phyloP scores from a whole-genome alignment of 2,329 filamentous ascomycete genomes.

The Coniochaeta sp. region DNA sequence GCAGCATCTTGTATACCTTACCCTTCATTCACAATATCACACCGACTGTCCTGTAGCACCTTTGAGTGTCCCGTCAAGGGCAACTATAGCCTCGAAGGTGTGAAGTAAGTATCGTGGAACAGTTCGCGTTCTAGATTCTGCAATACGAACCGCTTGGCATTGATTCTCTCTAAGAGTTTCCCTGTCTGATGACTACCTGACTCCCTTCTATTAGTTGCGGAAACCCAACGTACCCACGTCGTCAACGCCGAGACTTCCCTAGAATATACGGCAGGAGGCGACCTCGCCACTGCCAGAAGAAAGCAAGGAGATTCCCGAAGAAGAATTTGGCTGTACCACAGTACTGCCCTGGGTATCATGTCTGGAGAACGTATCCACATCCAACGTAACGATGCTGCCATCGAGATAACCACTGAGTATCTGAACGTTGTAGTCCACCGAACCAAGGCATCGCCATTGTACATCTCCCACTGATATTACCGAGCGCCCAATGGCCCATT shows the following conservation, averaged over 20 bases:
- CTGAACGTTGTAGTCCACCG: no score
- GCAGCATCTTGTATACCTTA: not conserved
- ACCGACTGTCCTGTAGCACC: not conserved
- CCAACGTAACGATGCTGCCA: no score
- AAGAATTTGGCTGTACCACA: not conserved
- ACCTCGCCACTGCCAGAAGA: not conserved
- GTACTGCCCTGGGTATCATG: not conserved
- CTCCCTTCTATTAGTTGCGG: no score
- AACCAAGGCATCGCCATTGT: no score
- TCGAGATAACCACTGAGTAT: no score
- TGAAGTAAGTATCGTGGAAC: no score
- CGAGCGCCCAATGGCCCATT: no score
- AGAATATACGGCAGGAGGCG: not conserved
- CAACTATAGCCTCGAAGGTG: not conserved
- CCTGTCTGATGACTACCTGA: no score
- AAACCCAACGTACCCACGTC: not conserved
- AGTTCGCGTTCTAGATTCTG: not conserved
- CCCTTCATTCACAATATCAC: no score
- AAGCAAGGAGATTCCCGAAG: no score
- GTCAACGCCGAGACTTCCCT: not conserved
- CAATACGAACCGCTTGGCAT: not conserved
- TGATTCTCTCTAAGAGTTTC: not conserved
- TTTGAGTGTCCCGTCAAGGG: not conserved
- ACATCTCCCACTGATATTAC: no score
- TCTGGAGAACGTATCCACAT: no score